These are phyloP conservation scores for Hypericum androsaemum DNA, from an alignment of 345 rosid species.

Conservation along the genomic window DNA sequence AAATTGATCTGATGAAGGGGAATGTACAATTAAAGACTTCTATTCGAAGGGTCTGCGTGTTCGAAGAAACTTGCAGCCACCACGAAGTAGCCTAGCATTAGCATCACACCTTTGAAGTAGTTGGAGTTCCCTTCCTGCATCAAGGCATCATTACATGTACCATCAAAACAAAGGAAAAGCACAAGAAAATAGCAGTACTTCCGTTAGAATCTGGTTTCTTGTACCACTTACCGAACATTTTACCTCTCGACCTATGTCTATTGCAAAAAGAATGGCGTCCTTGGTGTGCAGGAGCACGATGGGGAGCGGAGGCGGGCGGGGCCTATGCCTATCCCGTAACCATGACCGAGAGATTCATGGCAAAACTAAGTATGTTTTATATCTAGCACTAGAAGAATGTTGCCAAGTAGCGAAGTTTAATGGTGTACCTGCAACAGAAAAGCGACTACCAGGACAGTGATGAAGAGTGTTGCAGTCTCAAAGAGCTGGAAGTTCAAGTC, in stretches of 20 bases:
- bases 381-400: background rate
- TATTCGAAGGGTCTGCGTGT: background rate
- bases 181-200: background rate
- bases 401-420: background rate
- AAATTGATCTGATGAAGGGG: no score
- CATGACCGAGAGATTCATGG: no score
- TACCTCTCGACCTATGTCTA: no score
- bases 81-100: background rate
- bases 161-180: background rate
- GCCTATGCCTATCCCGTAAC: no score
- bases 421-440: background rate
- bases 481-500: constrained; percentile 4
- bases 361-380: no score
- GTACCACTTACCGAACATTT: no score
- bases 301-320: no score
- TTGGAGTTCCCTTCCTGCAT: constrained; percentile 4
- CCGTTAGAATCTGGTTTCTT: background rate
- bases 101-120: constrained; percentile 1
- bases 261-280: no score
- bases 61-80: background rate
- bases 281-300: no score
- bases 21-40: background rate
- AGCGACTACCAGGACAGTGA: constrained; percentile 1
- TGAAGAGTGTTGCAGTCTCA: constrained; percentile 1
- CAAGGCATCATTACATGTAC: background rate